Base-by-base conservation (phyloP, 2,329 filamentous ascomycete species). In the Cryphonectria parasitica region DNA sequence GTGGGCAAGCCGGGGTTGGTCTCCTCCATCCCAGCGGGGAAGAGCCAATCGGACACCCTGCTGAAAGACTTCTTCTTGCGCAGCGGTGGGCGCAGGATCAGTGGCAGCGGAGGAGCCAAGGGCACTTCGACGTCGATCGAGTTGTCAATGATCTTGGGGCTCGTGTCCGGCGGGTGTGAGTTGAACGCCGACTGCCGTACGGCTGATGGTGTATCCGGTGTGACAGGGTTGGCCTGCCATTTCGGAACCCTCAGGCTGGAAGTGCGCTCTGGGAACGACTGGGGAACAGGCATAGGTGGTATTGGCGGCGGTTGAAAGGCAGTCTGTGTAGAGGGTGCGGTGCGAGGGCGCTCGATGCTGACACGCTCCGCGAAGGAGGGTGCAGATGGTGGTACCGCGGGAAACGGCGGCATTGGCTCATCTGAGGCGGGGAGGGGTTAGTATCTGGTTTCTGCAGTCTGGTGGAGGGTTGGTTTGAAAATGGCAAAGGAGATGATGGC, bases 61-160 rank as follows among this genome's bases (percentile, higher is more conserved):
- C 88, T 88, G 76, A 91, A 90, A 0, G 88, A 90, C 76, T 90
- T 91, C 82, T 90, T 91, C 82, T 90, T 90, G 71, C 89, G 82
- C 72, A 90, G 77, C 1, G 87, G 87, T 10, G 88, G 88, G n/a
- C 86, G 85, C 69, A 89, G 82, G 22, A 88, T 84, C 34, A 90
- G 82, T 0, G 88, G 88, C 5, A 89, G 79, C 2, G 88, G 88
- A 0, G 88, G 88, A 2, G 87, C 85, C 0, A 86, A 82, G 1
- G 82, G 79, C 8, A 80, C 77, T 6, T 82, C 79, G 31, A 82
- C 77, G 15, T 73, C 67, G 74, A 73, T 72, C 71, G 73, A 70
- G 74, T 73, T 70, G 70, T 75, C 43, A 71, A 65, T 39, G 66
- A 71, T 69, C 25, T 41, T 66, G 22, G 68, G 52, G 36, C 66